These are phyloP conservation scores for Stagonosporopsis rhizophila DNA, from an alignment of 2,329 filamentous ascomycete genomes.

Conservation along the genomic window DNA sequence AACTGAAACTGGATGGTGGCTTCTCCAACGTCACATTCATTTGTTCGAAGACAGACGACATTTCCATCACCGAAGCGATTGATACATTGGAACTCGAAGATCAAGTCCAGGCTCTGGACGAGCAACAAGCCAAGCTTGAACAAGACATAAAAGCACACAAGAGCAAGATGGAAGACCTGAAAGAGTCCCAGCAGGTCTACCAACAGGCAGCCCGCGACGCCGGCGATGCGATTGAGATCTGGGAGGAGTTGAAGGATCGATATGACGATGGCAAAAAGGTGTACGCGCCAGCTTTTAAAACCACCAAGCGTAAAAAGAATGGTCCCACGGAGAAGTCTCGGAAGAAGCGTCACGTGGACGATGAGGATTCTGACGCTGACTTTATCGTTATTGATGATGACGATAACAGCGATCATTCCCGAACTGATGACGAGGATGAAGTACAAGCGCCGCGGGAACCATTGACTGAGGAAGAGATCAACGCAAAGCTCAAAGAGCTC, in stretches of 20 bases:
- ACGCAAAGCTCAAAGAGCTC: constrained; percentile 54
- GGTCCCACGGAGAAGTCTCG: constrained; percentile 12
- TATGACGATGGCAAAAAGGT: constrained; percentile 53
- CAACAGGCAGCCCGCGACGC: constrained; percentile 44
- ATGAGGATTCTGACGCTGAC: constrained; percentile 28
- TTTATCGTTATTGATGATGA: constrained; percentile 30
- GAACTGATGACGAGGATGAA: constrained; percentile 36
- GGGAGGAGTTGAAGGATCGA: constrained; percentile 52
- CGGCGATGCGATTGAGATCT: constrained; percentile 55
- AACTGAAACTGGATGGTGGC: constrained; percentile 65
- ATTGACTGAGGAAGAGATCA: constrained; percentile 52
- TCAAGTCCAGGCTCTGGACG: constrained; percentile 36
- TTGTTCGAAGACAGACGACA: constrained; percentile 69
- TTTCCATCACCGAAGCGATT: constrained; percentile 57
- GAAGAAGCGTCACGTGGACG: constrained; percentile 26
- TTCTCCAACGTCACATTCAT: constrained; percentile 66
- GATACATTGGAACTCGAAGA: constrained; percentile 49
- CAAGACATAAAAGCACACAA: constrained; percentile 27
- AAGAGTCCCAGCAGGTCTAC: constrained; percentile 47
- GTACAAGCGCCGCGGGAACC: constrained; percentile 38
- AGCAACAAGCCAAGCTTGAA: constrained; percentile 28
- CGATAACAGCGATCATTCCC: constrained; percentile 18
- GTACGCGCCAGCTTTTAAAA: constrained; percentile 45
- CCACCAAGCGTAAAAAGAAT: constrained; percentile 54
- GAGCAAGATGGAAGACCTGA: constrained; percentile 34